These are phyloP conservation scores for Saccharomycopsis oosterbeekiorum DNA, from an alignment of 805 yeast genomes.

Conservation along the genomic window DNA sequence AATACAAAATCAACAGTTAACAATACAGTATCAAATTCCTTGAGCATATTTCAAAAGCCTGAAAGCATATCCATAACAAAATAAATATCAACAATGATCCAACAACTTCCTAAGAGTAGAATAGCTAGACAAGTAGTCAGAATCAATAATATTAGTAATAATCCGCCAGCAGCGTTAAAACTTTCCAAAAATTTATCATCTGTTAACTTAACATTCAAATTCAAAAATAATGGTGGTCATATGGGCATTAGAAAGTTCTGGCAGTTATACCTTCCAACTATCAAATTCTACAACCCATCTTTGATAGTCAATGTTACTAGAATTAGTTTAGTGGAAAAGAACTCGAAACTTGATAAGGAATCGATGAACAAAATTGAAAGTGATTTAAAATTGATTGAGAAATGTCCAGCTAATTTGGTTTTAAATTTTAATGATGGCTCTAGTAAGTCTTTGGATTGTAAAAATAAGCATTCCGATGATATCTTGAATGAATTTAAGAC, in stretches of 20 bases:
- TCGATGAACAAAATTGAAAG: slow-evolving; percentile 29
- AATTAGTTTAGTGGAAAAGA: slow-evolving; percentile 22
- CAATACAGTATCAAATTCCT: too few species aligned
- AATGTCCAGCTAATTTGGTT: slow-evolving; percentile 32
- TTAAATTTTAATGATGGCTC: slow-evolving; percentile 24
- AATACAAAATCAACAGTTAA: too few species aligned
- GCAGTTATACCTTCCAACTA: slow-evolving; percentile 41
- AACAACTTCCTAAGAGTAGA: slow-evolving; percentile 28
- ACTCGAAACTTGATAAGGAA: slow-evolving; percentile 20
- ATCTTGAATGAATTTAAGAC: slow-evolving; percentile 32
- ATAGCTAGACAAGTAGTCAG: slow-evolving; percentile 36
- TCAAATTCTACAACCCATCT: slow-evolving; percentile 45
- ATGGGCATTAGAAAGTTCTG: slow-evolving; percentile 46
- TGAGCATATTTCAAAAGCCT: too few species aligned
- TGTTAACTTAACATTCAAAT: slow-evolving; percentile 36
- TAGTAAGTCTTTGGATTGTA: slow-evolving; percentile 33
- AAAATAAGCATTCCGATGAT: slow-evolving; percentile 27
- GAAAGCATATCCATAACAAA: background rate
- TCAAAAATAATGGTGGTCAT: slow-evolving; percentile 31
- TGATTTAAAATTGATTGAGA: slow-evolving; percentile 20
- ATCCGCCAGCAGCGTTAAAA: slow-evolving; percentile 25
- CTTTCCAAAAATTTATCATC: slow-evolving; percentile 28
- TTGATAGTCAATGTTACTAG: slow-evolving; percentile 37
- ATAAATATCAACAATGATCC: background rate
- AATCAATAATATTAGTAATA: slow-evolving; percentile 32